Base-by-base conservation (phyloP, 208 protist species). In the Trypanosoma platydactyli region DNA sequence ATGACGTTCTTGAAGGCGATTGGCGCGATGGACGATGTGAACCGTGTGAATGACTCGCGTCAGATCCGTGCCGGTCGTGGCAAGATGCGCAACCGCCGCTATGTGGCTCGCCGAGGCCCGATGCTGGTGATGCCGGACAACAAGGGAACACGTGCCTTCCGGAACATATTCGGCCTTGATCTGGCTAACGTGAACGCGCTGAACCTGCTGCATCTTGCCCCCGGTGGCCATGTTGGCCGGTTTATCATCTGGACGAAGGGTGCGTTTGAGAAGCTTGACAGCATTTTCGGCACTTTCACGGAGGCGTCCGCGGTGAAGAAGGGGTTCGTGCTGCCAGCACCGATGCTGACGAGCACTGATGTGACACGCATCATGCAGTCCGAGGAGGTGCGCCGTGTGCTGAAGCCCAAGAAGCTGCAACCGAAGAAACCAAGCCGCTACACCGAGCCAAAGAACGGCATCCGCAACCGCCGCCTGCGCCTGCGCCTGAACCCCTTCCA, bases 171-270 rank as follows among this genome's bases (percentile, higher is more conserved):
- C 71, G 98, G 98, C 73, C 91, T 99, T 65, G 97, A 99, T 70
- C n/a, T 97, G 40, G 74, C 73, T 64, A 82, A 84, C 67, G 98
- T 99, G 35, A 73, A 81, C 49, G 60, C 88, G 54, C 83, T 99
- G 35, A 99, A 99, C 91, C 84, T 99, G 35, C 91, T 99, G 40
- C 85, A 99, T 81, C 95, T 99, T 22, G 99, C 99, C 41, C 99
- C 99, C 60, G 99, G 98, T 91, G 98, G 98, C 60, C 98, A 99
- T 84, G 58, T 99, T 11, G 99, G 99, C 81, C 94, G 99, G 80
- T 99, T 99, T 76, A 75, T 99, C 83, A 97, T 99, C 84, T 99
- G 99, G 99, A 98, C 98, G 65, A 80, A 99, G 81, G 74, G 67
- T 76, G 99, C 99, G 35, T 99, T 99, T 81, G 84, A 97, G 69